Evolutionary conservation across 2,329 filamentous ascomycete species (phyloP), one percentile per base, ranked within the genome.

Genomic region (Aspergillus pseudoglaucus): DNA sequence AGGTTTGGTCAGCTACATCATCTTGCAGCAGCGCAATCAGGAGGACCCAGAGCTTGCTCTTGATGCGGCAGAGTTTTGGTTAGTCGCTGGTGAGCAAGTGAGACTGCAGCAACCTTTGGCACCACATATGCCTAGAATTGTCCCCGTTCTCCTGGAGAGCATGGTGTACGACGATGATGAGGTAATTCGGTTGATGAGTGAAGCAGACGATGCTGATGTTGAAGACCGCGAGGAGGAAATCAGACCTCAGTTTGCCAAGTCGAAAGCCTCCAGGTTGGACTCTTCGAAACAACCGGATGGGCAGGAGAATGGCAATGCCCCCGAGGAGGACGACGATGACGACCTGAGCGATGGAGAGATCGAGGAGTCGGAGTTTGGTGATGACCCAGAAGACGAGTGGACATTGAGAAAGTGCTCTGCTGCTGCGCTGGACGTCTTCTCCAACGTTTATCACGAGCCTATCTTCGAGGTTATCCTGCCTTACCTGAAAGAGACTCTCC

Each of bases 81-180:
- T 98, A 40, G 89, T 89, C 35, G 84, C 95, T 17, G 90, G 90
- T 51, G 93, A 96, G 65, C 88, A 95, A 63, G 81, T 87, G 38
- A 81, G 85, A 50, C 73, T 97, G 46, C 89, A 88, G 73, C 79
- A 83, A 56, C 79, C 82, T 0, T 75, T 98, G 41, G 83, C 79
- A 7, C 90, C 90, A 0, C 88, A 88, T 63, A 80, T 97, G 47
- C 71, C 80, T 55, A 88, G 87, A 66, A 91, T 97, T 54, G 85
- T 98, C 25, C 93, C 93, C 0, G 87, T 96, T 1, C 74, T 98
- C 45, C 79, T 98, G 6, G 83, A 93, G 56, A 94, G 88, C 64
- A 98, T 98, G 91, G 83, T 97, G 1, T 98, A 97, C 67, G 88
- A 87, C 60, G 88, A 93, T 54, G 93, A 98, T 58, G 93, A 97